Evolutionary conservation across 192 early-diverging fungal species (phyloP).

Genomic region (Backusella morwellensis): DNA sequence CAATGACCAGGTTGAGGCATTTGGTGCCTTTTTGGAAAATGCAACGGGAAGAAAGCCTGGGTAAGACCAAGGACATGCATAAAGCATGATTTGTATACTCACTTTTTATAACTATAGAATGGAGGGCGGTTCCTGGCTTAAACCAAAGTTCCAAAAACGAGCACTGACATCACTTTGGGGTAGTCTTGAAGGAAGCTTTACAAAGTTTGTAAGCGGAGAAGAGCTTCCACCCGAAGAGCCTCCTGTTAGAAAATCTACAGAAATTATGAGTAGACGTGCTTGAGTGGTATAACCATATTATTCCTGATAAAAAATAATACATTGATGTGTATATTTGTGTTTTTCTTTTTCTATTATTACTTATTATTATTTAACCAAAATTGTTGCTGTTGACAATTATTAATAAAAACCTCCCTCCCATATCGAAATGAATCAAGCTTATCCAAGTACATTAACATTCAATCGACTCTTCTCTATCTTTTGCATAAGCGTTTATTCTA

Average conservation of each 20-base stretch:
- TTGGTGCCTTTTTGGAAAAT: slow-evolving; percentile 35
- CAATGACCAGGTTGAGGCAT: slow-evolving; percentile 63
- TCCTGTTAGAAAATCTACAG: slow-evolving; percentile 33
- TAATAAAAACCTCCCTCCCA: background rate
- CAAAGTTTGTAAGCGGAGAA: slow-evolving; percentile 61
- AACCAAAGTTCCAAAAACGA: slow-evolving; percentile 53
- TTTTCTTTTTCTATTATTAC: background rate
- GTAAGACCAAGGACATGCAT: background rate
- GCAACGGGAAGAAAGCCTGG: slow-evolving; percentile 3
- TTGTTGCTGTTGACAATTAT: background rate
- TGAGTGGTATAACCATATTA: background rate
- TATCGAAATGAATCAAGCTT: too few species aligned
- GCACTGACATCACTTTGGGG: slow-evolving; percentile 57
- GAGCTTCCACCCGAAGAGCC: slow-evolving; percentile 40
- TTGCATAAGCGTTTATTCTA: too few species aligned
- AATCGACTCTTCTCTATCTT: too few species aligned
- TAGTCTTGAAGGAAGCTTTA: slow-evolving; percentile 55
- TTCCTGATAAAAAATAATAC: background rate
- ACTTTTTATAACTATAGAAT: slow-evolving; percentile 4
- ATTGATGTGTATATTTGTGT: background rate
- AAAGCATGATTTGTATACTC: background rate
- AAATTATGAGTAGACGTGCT: slow-evolving; percentile 26
- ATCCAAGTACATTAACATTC: too few species aligned
- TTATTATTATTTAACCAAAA: slow-evolving; percentile 1
- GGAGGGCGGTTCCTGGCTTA: slow-evolving; percentile 37